A percentile compares a stretch with the other conserved stretches of the same genome.
phyloP scores from a whole-genome alignment of 257 asterid species.

The Gynochthodes officinalis region DNA sequence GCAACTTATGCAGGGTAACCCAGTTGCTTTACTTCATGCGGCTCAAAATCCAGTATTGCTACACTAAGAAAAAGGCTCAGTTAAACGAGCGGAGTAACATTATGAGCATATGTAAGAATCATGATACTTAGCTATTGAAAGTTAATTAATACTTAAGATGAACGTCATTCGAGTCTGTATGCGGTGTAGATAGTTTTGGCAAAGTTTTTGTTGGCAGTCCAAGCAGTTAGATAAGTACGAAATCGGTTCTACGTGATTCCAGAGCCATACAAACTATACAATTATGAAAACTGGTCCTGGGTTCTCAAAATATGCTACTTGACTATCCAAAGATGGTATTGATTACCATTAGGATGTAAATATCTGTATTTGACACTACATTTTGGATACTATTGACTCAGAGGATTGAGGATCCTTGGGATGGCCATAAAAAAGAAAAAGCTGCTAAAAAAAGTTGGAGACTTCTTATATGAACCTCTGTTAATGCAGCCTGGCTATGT shows the following conservation, averaged over 20 bases:
- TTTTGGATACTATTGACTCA: not conserved
- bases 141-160: not conserved
- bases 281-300: not conserved
- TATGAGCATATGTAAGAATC: not conserved
- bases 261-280: not conserved
- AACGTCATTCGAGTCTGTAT: not conserved
- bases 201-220: not conserved
- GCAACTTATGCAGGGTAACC: not conserved
- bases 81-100: not conserved
- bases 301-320: not conserved
- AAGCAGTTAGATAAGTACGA: not conserved
- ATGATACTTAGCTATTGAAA: not conserved
- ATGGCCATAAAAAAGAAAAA: not conserved
- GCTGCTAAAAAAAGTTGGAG: not conserved
- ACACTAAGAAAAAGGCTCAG: not conserved
- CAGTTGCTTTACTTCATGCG: not conserved
- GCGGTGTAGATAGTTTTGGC: not conserved
- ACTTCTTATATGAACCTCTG: not conserved
- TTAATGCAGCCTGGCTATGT: not conserved
- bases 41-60: not conserved
- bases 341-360: not conserved
- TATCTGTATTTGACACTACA: not conserved
- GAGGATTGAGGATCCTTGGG: not conserved
- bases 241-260: not conserved
- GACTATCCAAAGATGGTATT: not conserved